Evolutionary conservation across 257 asterid species (phyloP).

Genomic region (Plantago major): DNA sequence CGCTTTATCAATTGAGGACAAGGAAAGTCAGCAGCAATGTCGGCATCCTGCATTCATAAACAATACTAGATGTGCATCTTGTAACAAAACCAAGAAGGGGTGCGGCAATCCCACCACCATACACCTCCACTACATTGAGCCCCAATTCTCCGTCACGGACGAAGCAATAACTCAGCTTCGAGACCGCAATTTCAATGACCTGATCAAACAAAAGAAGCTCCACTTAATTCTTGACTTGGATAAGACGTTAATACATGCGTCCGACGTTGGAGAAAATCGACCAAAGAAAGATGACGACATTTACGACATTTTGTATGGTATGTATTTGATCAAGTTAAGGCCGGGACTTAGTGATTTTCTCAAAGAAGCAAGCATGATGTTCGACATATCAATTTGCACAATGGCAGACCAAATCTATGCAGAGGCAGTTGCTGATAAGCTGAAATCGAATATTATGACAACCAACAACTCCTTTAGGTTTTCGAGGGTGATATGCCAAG

Average conservation of each 20-base stretch:
- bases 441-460: background rate
- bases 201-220: conserved; percentile 1
- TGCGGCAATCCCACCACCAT: conserved; percentile 1
- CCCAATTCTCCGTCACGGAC: background rate
- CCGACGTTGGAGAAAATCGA: background rate
- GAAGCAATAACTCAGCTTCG: background rate
- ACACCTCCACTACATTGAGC: background rate
- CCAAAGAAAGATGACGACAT: background rate
- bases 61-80: background rate
- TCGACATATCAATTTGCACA: background rate
- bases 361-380: background rate
- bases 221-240: background rate
- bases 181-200: background rate
- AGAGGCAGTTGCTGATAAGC: background rate
- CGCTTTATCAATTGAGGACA: background rate
- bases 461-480: background rate
- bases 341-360: conserved; percentile 2
- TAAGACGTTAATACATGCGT: background rate
- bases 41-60: conserved; percentile 1
- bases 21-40: background rate
- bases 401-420: background rate
- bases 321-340: conserved; percentile 2
- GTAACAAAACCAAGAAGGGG: background rate
- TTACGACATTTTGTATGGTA: background rate
- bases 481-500: background rate